Base-by-base conservation (phyloP, 1,284 basidiomycete genomes). In the Meripilus lineatus region DNA sequence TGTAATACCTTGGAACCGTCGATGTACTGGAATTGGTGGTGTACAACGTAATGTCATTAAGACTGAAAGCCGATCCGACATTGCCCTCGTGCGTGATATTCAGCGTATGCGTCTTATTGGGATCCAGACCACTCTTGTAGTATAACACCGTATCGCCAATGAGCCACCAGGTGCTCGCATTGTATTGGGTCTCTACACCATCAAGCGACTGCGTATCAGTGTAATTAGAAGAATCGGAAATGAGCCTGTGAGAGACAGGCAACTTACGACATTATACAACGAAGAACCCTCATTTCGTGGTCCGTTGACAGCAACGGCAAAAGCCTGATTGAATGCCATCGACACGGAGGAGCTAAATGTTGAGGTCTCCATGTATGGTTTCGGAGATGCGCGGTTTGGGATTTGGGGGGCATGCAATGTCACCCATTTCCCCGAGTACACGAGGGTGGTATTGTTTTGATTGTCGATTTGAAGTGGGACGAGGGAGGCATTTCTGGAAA, bases 141-240 rank as follows among this genome's bases (percentile, higher is more conserved):
- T 53, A 66, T 25, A 67, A 47, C n/a, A 67, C 47, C 23, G 64
- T 51, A 43, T 68, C 56, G 13, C 58, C 58, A 26, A 67, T 52
- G 3, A 58, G 50, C 59, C 61, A 66, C 42, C 54, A 48, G 2
- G 65, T 64, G 35, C 54, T 62, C 20, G 56, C 62, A 39, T 67
- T 66, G 44, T 56, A 63, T 7, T 42, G 36, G 7, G 30, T 48
- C 4, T 47, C 43, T 6, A 46, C 23, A 4, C 62, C 65, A 49
- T 67, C 59, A 14, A 66, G 43, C 6, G 51, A n/a, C n/a, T n/a
- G n/a, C n/a, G n/a, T n/a, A n/a, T n/a, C n/a, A n/a, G n/a, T n/a
- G n/a, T n/a, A n/a, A n/a, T n/a, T n/a, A n/a, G n/a, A n/a, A n/a
- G n/a, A n/a, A n/a, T n/a, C n/a, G n/a, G n/a, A n/a, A n/a, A n/a